phyloP scores from a whole-genome alignment of 2,329 filamentous ascomycete species.

The Pseudocercospora fuligena region DNA sequence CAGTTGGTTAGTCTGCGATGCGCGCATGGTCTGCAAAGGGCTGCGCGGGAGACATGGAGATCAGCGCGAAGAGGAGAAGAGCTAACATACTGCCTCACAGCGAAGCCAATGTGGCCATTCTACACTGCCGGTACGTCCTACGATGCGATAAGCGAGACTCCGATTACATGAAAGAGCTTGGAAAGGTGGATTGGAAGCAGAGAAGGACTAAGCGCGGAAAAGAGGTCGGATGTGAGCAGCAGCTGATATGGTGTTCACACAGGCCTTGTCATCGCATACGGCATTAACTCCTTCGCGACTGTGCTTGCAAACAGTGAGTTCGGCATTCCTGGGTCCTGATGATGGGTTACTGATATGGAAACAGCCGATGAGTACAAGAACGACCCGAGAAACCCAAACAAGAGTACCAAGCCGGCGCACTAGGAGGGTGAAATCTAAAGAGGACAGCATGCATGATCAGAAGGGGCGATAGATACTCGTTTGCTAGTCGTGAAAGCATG shows the following conservation, averaged over 20 bases:
- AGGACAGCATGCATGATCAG: background rate
- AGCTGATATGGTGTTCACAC: slow-evolving; percentile 19
- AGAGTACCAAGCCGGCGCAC: slow-evolving; percentile 45
- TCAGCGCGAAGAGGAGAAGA: background rate
- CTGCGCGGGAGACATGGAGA: slow-evolving; percentile 12
- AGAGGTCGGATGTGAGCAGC: background rate
- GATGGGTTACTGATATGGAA: slow-evolving; percentile 11
- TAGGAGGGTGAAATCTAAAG: slow-evolving; percentile 23
- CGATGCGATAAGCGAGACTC: background rate
- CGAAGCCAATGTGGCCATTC: slow-evolving; percentile 90
- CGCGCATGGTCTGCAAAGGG: background rate
- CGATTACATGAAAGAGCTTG: slow-evolving; percentile 4
- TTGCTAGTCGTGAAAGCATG: background rate
- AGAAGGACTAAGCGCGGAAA: background rate
- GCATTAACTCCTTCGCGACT: slow-evolving; percentile 82
- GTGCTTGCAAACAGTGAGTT: slow-evolving; percentile 77
- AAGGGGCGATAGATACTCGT: slow-evolving; percentile 8
- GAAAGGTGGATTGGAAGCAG: background rate
- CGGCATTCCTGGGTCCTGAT: background rate
- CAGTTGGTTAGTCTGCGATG: slow-evolving; percentile 50
- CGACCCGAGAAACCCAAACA: slow-evolving; percentile 82
- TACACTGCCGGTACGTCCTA: slow-evolving; percentile 78
- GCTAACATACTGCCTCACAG: slow-evolving; percentile 56
- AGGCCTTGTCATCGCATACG: slow-evolving; percentile 89
- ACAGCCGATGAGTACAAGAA: slow-evolving; percentile 94